Base-by-base conservation (phyloP, 2,329 filamentous ascomycete species). In the Aureobasidium sp. region DNA sequence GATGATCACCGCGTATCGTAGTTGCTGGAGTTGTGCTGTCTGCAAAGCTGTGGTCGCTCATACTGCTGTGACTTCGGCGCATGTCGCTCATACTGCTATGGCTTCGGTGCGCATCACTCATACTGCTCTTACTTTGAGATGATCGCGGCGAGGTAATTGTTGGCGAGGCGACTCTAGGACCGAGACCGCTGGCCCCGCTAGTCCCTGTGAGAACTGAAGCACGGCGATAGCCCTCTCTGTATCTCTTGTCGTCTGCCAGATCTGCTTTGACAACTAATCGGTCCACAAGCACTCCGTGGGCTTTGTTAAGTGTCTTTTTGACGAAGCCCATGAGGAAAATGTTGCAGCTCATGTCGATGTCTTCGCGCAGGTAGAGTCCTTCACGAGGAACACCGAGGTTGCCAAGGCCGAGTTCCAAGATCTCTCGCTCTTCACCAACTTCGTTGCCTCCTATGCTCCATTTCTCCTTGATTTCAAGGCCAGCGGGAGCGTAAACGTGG, bases 271-370 rank as follows among this genome's bases (percentile, higher is more conserved):
- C 61, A 23, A 64, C 61, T 4, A 64, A 29, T 13, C 73, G 70
- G 40, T 87, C 84, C 2, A 93, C 87, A 4, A 95, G 79, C 2
- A 81, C 77, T 10, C 78, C 80, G 68, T 95, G 90, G 0, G 88
- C 83, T 68, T 88, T 89, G 67, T 88, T 88, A 47, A 95, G 79
- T 15, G 89, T 94, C 74, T 85, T 88, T 78, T 89, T 92, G 61
- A 95, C 88, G 68, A 95, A 95, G 8, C 77, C 75, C 0, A 85
- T 80, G 76, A 94, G 82, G 64, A 94, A 77, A 61, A 90, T 76
- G 68, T 91, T 93, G 75, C 90, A 95, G 61, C 82, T 82, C 78
- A 95, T 85, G 64, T 90, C 86, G 51, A 94, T 86, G 65, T 95
- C 90, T 76, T 95, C 90, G n/a, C 88, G 81, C 43, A 95, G 76